These are phyloP conservation scores for Aspergillus ostianus DNA, from an alignment of 495 filamentous ascomycete genomes.

Conservation along the genomic window DNA sequence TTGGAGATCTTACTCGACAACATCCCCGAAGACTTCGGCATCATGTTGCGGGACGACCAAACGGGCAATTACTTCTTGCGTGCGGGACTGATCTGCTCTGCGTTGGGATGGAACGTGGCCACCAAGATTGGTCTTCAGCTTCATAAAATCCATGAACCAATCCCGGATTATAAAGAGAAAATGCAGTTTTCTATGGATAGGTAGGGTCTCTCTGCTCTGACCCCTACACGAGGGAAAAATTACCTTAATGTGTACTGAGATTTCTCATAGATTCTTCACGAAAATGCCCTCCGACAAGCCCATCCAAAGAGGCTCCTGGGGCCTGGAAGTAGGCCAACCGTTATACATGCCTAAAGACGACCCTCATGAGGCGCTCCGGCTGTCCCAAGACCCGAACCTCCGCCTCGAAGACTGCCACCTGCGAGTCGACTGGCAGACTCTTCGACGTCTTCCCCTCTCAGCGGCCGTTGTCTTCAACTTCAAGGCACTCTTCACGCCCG, in stretches of 20 bases:
- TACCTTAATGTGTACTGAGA: constrained; percentile 7
- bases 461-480: constrained; percentile 84
- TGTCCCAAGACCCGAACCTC: constrained; percentile 55
- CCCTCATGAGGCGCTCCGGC: constrained; percentile 59
- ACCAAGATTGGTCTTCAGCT: constrained; percentile 73
- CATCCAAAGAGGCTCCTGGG: constrained; percentile 89
- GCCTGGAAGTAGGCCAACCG: constrained; percentile 72
- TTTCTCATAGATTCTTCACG: constrained; percentile 64
- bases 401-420: constrained; percentile 62
- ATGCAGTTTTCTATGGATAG: constrained; percentile 89
- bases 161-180: constrained; percentile 89
- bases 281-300: constrained; percentile 72
- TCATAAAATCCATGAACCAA: constrained; percentile 70
- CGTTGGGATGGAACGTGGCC: constrained; percentile 77
- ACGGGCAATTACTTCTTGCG: constrained; percentile 75
- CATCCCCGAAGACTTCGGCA: constrained; percentile 84
- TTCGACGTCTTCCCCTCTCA: constrained; percentile 76
- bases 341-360: constrained; percentile 79
- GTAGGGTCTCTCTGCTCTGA: constrained; percentile 31
- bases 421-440: constrained; percentile 91
- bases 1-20: constrained; percentile 76
- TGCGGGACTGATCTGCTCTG: constrained; percentile 76
- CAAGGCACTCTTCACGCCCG: constrained; percentile 82
- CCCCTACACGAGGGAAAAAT: neutral
- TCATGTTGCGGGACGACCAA: constrained; percentile 70